Conservation (phyloP, 2,329 filamentous ascomycete genomes). For the Pseudodiploospora longispora region DNA sequence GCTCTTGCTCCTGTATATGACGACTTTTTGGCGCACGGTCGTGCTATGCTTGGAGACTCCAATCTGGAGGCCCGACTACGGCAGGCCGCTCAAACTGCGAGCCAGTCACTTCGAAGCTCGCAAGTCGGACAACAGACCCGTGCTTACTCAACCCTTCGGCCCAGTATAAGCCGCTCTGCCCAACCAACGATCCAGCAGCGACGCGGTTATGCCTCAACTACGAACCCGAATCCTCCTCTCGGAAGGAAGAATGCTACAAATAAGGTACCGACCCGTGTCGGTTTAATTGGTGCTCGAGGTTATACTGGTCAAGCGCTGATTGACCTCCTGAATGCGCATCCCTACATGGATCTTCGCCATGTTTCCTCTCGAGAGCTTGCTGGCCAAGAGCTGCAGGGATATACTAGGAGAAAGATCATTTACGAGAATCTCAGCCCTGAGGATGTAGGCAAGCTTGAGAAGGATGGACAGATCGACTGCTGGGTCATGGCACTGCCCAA, state of each 20-base stretch:
- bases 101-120: slow-evolving; percentile 35
- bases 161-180: slow-evolving; percentile 14
- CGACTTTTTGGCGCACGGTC: slow-evolving; percentile 75
- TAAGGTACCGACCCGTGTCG: slow-evolving; percentile 67
- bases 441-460: slow-evolving; percentile 77
- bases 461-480: slow-evolving; percentile 78
- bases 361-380: slow-evolving; percentile 90
- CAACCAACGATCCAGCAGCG: slow-evolving; percentile 48
- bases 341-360: slow-evolving; percentile 79
- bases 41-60: slow-evolving; percentile 80
- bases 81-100: slow-evolving; percentile 64
- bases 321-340: slow-evolving; percentile 77
- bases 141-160: slow-evolving; percentile 11
- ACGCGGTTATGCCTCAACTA: slow-evolving; percentile 16
- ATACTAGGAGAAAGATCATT: slow-evolving; percentile 81
- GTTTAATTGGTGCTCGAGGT: slow-evolving; percentile 82
- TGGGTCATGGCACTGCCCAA: slow-evolving; percentile 98
- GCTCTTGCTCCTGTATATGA: slow-evolving; percentile 69
- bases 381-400: slow-evolving; percentile 80
- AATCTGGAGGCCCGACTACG: slow-evolving; percentile 83
- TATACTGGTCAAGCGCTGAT: slow-evolving; percentile 93
- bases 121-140: slow-evolving; percentile 17
- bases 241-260: slow-evolving; percentile 85
- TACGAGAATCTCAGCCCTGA: slow-evolving; percentile 88
- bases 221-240: slow-evolving; percentile 65